Percentiles rank a stretch among this genome's conserved stretches.
These are phyloP conservation scores for Saccharomycopsis hybrid DNA, from an alignment of 1,139 yeast genomes.

Conservation along the genomic window DNA sequence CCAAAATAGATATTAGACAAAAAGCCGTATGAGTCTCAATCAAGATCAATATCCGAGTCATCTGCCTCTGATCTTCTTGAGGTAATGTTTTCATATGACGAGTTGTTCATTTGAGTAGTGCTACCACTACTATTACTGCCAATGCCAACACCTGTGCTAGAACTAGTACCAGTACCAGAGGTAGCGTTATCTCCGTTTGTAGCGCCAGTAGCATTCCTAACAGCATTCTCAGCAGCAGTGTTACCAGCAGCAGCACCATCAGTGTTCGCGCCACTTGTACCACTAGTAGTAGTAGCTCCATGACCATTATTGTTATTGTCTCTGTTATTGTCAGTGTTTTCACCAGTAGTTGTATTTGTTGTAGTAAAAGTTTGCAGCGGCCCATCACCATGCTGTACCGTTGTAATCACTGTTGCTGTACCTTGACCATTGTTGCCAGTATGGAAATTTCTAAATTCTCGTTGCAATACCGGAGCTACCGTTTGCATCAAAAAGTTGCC, in stretches of 20 bases:
- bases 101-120: background rate
- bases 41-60: conserved; percentile 4
- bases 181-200: background rate
- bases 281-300: background rate
- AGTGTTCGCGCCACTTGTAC: background rate
- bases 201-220: background rate
- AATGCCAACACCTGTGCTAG: too few species aligned
- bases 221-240: background rate
- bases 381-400: conserved; percentile 1
- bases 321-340: background rate
- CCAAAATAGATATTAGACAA: background rate
- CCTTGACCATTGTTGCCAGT: background rate
- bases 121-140: background rate
- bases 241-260: background rate
- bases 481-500: conserved; percentile 5
- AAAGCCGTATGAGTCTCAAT: background rate
- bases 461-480: conserved; percentile 7
- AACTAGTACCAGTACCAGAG: too few species aligned
- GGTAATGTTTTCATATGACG: too few species aligned
- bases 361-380: conserved; percentile 1
- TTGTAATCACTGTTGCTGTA: conserved; percentile 3
- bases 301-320: background rate
- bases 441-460: conserved; percentile 1
- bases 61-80: background rate
- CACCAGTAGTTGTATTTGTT: background rate